Base-by-base conservation (phyloP, 805 yeast species). In the Schwanniomyces vanrijiae region DNA sequence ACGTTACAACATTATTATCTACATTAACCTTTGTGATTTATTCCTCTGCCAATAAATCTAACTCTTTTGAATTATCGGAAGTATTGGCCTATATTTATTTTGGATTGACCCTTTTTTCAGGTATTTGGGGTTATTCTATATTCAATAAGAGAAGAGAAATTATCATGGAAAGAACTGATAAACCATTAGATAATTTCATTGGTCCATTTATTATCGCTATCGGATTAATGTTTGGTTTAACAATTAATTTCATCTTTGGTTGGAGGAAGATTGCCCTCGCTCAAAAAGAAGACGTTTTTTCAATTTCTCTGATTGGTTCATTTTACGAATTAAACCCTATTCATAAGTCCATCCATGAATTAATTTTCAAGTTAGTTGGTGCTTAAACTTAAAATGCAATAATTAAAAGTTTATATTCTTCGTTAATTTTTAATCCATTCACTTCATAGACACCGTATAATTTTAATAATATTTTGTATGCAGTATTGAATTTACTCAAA, bases 71-170 rank as follows among this genome's bases (percentile, higher is more conserved):
- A 3, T 61, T 86, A 34, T 92, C 97, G 1, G 81, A 80, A 18
- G 59, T 68, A 44, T 70, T 91, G 56, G 96, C 98, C 0, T 88
- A 87, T 64, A 63, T 83, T 37, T 86, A 91, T 70, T 91, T 92
- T 65, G 84, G 68, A 0, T 73, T 94, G 56, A 90, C 98, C 0
- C 55, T 92, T 18, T 90, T 91, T 64, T 76, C 90, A 37, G 92
- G 96, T 39, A 55, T 81, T 22, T 92, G 99, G 99, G 96, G 96
- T 22, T 92, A 90, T 68, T 76, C 72, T 51, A 82, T 87, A 45
- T 92, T 88, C 68, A 69, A 81, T 61, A 76, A 73, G 54, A 81
- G 99, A 62, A 73, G 91, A 54, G 76, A 75, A 28, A 77, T 85
- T 46, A 94, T 92, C 62, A 81, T 77, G 63, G 84, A 82, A 64